Evolutionary conservation across 805 yeast genomes (phyloP).

Genomic region (Candida railenensis): DNA sequence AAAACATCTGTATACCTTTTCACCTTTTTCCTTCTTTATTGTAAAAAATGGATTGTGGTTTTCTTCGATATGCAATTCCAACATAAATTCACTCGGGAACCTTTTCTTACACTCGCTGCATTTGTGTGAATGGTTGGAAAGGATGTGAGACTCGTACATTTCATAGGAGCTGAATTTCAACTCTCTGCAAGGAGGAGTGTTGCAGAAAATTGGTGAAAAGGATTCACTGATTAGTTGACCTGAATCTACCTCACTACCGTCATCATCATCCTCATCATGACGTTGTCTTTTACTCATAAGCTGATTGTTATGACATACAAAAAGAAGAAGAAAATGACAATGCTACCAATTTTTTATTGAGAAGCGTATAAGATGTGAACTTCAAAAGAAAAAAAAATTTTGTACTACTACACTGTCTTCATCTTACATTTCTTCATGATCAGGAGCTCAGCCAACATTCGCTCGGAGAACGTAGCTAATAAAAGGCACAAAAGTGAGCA

Average conservation of each 20-base stretch:
- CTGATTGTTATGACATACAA: no score
- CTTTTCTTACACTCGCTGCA: slow-evolving; percentile 37
- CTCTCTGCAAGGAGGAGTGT: slow-evolving; percentile 15
- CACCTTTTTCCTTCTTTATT: slow-evolving; percentile 37
- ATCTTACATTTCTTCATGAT: neutral
- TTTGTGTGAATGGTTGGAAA: slow-evolving; percentile 25
- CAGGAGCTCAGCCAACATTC: neutral
- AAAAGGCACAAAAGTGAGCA: neutral
- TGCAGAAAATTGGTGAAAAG: neutral
- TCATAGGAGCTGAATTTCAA: slow-evolving; percentile 9
- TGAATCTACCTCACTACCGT: neutral
- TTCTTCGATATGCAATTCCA: slow-evolving; percentile 52
- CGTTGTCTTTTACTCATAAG: slow-evolving; percentile 1
- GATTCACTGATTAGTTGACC: no score
- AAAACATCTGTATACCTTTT: slow-evolving; percentile 43
- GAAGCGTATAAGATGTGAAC: no score
- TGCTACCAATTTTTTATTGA: neutral
- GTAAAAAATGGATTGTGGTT: slow-evolving; percentile 49
- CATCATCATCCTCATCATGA: neutral
- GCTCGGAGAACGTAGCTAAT: neutral
- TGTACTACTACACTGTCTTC: neutral
- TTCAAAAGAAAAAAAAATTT: neutral
- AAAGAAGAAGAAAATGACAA: no score
- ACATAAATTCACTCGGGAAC: slow-evolving; percentile 43
- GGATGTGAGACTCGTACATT: slow-evolving; percentile 21